A percentile compares a stretch with the other conserved stretches of the same genome.
Evolutionary conservation across 768 basidiomycete genomes (phyloP).

Genomic region (Leccinum obscurum): DNA sequence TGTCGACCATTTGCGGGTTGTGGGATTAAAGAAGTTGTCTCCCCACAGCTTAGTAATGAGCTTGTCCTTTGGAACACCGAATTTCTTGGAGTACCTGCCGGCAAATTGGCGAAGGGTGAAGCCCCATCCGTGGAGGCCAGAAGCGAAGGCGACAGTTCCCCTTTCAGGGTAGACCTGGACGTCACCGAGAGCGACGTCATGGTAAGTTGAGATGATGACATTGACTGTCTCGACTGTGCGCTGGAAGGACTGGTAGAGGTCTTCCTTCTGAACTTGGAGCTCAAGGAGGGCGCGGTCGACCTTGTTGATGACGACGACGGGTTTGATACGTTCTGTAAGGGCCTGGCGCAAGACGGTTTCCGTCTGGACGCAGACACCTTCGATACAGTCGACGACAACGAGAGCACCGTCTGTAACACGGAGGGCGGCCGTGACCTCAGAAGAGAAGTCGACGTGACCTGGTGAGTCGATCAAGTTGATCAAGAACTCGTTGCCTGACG

Average conservation of each 20-base stretch:
- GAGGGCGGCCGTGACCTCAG: conserved; percentile 98
- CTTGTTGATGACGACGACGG: conserved; percentile 99
- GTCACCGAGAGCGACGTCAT: conserved; percentile 91
- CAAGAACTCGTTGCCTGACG: conserved; percentile 88
- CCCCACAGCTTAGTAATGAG: conserved; percentile 99
- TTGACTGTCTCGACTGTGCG: conserved; percentile 98
- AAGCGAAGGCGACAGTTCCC: conserved; percentile 98
- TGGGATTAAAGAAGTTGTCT: conserved; percentile 99
- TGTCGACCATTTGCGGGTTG: conserved; percentile 94
- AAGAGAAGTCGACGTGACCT: conserved; percentile 99
- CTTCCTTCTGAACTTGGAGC: conserved; percentile 95
- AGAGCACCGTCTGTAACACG: conserved; percentile 99
- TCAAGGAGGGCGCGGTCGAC: conserved; percentile 99
- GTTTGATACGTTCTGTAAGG: conserved; percentile 97
- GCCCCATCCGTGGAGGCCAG: conserved; percentile 99
- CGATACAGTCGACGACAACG: conserved; percentile 99
- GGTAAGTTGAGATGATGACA: conserved; percentile 97
- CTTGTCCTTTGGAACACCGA: conserved; percentile 98
- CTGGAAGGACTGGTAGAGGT: conserved; percentile 95
- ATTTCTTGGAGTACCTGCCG: conserved; percentile 92
- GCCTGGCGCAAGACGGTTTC: conserved; percentile 99
- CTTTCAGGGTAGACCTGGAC: conserved; percentile 98
- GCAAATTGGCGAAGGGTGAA: conserved; percentile 99
- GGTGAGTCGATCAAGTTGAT: conserved; percentile 99
- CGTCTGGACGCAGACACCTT: conserved; percentile 99